Evolutionary conservation across 2,329 filamentous ascomycete species (phyloP), one percentile per base, ranked within the genome.

Genomic region (Nannizziopsis arthrosporioides): DNA sequence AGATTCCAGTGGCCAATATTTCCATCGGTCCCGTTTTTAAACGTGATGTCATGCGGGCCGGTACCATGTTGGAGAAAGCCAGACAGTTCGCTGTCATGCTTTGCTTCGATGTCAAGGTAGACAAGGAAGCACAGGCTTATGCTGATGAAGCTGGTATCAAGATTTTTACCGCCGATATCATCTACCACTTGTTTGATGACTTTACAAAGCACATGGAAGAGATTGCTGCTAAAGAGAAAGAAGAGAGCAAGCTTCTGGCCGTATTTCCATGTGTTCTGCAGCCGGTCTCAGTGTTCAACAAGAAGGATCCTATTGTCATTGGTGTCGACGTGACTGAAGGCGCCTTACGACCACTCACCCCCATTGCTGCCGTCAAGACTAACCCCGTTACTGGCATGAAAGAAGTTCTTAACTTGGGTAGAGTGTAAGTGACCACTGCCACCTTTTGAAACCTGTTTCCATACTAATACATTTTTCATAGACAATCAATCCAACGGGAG

Each of bases 11-110:
- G 17, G 84, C 88, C 58, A 94, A 95, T 65, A 94, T 98, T 54
- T 90, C 87, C 51, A 96, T 98, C 61, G 92, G 92, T 42, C 92
- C 92, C 2, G 90, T 98, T 35, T 96, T 85, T 78, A 95, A 95
- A 75, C 86, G 92, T 60, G 92, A 98, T 68, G 85, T 98, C 47
- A 92, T 96, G 78, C 89, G 80, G 77, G 86, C 73, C 1, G 89
- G 87, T 61, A 84, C 86, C 57, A 98, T 98, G 92, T 67, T 96
- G 61, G 92, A 98, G 69, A 96, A 95, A 72, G 78, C 82, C 12
- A 87, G 87, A 56, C 89, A 98, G 63, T 93, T 82, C 58, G 92
- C 92, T n/a, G 86, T 96, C 64, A 98, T 98, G 92, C 81, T 98
- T 44, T 96, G 92, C 67, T 98, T 98, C 76, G 93, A 98, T 66